Percentiles rank a stretch among this genome's conserved stretches.
Evolutionary conservation across 1,284 basidiomycete genomes (phyloP).

Genomic region (Microbotryum intermedium): DNA sequence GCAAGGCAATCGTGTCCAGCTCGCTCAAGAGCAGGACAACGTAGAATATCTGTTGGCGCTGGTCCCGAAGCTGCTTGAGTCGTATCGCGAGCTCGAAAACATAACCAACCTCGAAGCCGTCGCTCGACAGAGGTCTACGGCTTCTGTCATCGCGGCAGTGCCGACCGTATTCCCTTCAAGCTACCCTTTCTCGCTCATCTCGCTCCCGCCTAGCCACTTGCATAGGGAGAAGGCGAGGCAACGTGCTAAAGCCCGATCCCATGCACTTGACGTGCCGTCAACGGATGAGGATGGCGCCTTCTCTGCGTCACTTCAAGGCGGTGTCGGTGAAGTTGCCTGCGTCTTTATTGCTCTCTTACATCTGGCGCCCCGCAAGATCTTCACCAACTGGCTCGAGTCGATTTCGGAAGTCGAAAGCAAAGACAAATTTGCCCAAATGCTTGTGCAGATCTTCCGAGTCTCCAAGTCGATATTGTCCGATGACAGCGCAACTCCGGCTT

Average conservation of each 20-base stretch:
- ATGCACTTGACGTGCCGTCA: neutral
- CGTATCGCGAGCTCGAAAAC: constrained; percentile 73
- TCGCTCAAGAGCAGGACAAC: constrained; percentile 82
- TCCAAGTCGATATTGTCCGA: constrained; percentile 73
- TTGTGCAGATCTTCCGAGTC: constrained; percentile 73
- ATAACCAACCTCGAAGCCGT: constrained; percentile 59
- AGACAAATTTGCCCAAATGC: constrained; percentile 61
- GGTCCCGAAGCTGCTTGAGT: constrained; percentile 74
- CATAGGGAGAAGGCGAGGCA: neutral
- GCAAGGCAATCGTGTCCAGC: constrained; percentile 52
- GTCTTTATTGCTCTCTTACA: constrained; percentile 76
- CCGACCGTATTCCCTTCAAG: constrained; percentile 87
- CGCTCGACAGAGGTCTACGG: constrained; percentile 56
- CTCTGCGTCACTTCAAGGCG: constrained; percentile 50
- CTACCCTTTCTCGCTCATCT: constrained; percentile 79
- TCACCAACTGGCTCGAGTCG: constrained; percentile 68
- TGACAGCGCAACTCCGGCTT: constrained; percentile 51
- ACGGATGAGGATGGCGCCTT: constrained; percentile 35
- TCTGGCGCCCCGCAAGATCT: constrained; percentile 66
- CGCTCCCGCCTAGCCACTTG: constrained; percentile 40
- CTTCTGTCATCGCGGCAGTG: constrained; percentile 53
- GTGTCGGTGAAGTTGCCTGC: constrained; percentile 74
- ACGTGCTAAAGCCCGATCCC: neutral
- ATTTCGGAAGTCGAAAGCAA: constrained; percentile 76
- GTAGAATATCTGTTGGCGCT: constrained; percentile 81